These are phyloP conservation scores for Sordaria brevicollis DNA, from an alignment of 495 filamentous ascomycete species.

Conservation along the genomic window DNA sequence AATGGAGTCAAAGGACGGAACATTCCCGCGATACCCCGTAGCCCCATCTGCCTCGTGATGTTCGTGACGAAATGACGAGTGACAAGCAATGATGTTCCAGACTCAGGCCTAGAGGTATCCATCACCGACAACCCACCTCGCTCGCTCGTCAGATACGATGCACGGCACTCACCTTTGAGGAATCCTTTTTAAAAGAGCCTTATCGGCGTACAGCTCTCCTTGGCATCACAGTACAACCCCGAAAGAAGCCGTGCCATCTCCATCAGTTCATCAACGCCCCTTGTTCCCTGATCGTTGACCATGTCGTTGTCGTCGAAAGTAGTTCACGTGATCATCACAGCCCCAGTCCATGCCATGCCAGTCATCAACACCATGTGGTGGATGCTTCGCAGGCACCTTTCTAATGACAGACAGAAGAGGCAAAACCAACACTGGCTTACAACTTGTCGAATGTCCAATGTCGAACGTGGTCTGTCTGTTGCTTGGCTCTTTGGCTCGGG, in stretches of 20 bases:
- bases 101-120: not conserved
- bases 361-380: not conserved
- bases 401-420: not conserved
- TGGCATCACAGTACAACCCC: not conserved
- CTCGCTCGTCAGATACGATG: not conserved
- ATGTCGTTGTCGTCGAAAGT: not conserved
- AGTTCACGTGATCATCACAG: not conserved
- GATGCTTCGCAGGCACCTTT: not conserved
- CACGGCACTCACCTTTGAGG: too few relatives aligned
- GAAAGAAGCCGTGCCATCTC: not conserved
- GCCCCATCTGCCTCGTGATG: not conserved
- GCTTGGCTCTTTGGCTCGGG: too few relatives aligned
- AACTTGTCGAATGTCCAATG: not conserved
- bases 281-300: not conserved
- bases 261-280: not conserved
- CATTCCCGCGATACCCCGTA: not conserved
- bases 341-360: not conserved
- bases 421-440: not conserved
- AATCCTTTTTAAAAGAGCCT: not conserved
- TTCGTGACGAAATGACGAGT: not conserved
- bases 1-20: not conserved
- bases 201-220: not conserved
- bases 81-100: not conserved
- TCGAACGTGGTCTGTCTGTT: not conserved
- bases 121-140: not conserved